These are phyloP conservation scores for Diaporthe eres DNA, from an alignment of 2,329 filamentous ascomycete genomes.

Conservation along the genomic window DNA sequence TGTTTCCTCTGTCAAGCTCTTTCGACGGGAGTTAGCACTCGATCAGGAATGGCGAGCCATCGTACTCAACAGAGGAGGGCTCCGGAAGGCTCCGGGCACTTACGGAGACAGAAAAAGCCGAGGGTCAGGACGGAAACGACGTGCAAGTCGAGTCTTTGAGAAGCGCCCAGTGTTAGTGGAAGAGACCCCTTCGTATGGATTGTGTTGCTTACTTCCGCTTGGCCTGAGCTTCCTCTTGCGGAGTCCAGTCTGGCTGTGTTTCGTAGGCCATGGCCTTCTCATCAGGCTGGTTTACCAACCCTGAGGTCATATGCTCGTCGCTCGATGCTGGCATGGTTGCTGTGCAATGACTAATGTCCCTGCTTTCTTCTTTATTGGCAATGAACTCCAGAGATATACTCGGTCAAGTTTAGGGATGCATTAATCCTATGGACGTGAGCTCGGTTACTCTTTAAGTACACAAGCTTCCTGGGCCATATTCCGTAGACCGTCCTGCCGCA, in stretches of 20 bases:
- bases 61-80: background rate
- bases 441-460: conserved; percentile 2
- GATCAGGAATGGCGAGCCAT: background rate
- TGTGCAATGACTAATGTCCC: background rate
- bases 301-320: background rate
- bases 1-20: conserved; percentile 42
- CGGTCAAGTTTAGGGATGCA: background rate
- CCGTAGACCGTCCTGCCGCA: background rate
- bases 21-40: background rate
- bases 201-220: background rate
- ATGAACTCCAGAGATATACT: background rate
- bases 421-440: background rate
- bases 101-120: conserved; percentile 16
- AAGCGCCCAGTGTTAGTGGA: background rate
- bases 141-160: background rate
- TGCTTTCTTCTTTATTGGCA: background rate
- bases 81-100: background rate
- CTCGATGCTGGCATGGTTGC: background rate
- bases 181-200: background rate
- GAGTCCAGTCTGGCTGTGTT: conserved; percentile 5
- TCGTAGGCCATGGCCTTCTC: conserved; percentile 14
- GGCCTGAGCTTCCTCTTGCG: conserved; percentile 16
- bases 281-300: background rate
- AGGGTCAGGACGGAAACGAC: conserved; percentile 15
- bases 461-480: background rate